Evolutionary conservation across 2,329 filamentous ascomycete genomes (phyloP), one percentile per base, ranked within the genome.

Genomic region (Xylariales sp.): DNA sequence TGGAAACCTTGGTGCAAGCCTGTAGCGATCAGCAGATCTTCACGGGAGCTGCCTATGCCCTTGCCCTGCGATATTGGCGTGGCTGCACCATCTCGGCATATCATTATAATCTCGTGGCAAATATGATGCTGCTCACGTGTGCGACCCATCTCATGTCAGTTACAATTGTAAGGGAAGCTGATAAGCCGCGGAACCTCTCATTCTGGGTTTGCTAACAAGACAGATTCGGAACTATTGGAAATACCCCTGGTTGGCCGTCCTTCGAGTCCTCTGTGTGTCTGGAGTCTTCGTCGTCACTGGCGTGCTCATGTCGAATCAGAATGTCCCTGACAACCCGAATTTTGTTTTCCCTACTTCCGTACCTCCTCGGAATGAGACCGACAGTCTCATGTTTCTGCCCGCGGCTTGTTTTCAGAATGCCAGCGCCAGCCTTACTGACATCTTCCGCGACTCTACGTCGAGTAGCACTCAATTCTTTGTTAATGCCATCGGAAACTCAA

Each of bases 11-110:
- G 10, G 50, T 64, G 18, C 37, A 60, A 18, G 52, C 51, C 29
- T 63, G 59, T 42, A 63, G 59, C 38, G 60, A 65, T 44, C 61
- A 64, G 43, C 61, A 65, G 32, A 47, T 64, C 33, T 64, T 65
- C 46, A 64, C 61, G 1, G 62, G 61, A 12, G 60, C 53, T 1
- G 62, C 61, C 5, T 65, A 62, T 41, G 57, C 58, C 28, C 47
- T 64, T 14, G 57, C 60, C 3, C 48, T 65, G 27, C 55, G 56
- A 9, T 64, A 62, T 39, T 56, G 49, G 42, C 44, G 41, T 34
- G 59, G 57, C 12, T 64, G 61, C 47, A 49, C 52, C 25, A 48
- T 64, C 35, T 56, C 56, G 24, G 55, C 60, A 3, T 64, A 65
- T 42, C 62, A 65, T 45, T 64, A 65, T 49, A 61, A 64, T 35